Evolutionary conservation across 2,329 filamentous ascomycete species (phyloP).

Genomic region (Epichloe festucae): DNA sequence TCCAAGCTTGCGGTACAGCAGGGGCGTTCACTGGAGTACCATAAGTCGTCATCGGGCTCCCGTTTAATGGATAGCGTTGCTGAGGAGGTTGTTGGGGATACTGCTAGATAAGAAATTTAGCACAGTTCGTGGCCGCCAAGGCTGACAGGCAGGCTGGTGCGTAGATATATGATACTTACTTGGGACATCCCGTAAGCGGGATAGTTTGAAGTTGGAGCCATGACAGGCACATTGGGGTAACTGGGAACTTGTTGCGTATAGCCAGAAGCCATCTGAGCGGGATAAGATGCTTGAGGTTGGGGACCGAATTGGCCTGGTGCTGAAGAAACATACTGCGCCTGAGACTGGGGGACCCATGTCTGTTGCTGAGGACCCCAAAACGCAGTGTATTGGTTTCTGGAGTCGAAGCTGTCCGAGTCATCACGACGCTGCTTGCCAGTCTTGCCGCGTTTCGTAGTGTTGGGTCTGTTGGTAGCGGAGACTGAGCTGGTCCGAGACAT

Average conservation of each 20-base stretch:
- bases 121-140: neutral
- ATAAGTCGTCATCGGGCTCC: constrained; percentile 25
- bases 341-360: constrained; percentile 42
- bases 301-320: constrained; percentile 26
- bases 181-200: constrained; percentile 34
- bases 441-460: constrained; percentile 58
- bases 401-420: constrained; percentile 53
- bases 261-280: constrained; percentile 31
- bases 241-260: constrained; percentile 31
- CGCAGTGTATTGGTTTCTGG: constrained; percentile 55
- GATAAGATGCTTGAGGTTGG: constrained; percentile 34
- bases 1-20: constrained; percentile 22
- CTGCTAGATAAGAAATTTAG: constrained; percentile 12
- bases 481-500: constrained; percentile 80
- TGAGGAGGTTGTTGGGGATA: constrained; percentile 15
- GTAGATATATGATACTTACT: constrained; percentile 22
- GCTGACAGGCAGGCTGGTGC: neutral
- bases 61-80: constrained; percentile 18
- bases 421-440: constrained; percentile 48
- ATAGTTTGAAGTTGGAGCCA: constrained; percentile 29
- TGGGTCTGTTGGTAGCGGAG: constrained; percentile 65
- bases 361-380: constrained; percentile 48
- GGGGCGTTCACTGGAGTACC: constrained; percentile 19
- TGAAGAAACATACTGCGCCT: constrained; percentile 33
- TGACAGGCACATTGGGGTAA: constrained; percentile 30